Evolutionary conservation across 352 stramenopile species (phyloP), one percentile per base, ranked within the genome.

Genomic region (Phytophthora meadii): DNA sequence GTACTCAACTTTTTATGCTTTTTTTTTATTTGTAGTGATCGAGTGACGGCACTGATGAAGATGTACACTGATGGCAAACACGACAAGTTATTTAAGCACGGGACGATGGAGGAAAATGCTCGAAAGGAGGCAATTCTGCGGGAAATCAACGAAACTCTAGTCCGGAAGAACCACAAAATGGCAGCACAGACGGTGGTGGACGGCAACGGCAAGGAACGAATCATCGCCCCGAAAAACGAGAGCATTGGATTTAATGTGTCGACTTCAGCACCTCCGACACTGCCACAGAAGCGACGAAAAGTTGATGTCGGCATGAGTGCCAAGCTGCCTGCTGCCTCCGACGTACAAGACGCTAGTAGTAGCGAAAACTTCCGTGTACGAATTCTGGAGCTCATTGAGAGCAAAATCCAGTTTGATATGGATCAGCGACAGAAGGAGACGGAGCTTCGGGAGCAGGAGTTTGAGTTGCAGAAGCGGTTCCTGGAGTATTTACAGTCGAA

Each of bases 41-140:
- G 87, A 25, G 82, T 90, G 55, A 90, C 84, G 25, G 80, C 82
- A 40, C 68, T 94, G 12, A 82, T 94, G 70, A 91, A 93, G 40
- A 78, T 92, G 73, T 92, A 89, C 37, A 76, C 81, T 11, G 84
- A 91, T 53, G 83, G 78, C 60, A 92, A 93, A 66, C 77, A 88
- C 70, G 82, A 94, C 51, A 93, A 92, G 70, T 74, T 94, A 62
- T 93, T 90, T 79, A 92, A 92, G 62, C 79, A 92, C 57, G 82
- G 85, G 8, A 79, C 76, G 2, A 77, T 80, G 46, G 83, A 92
- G 34, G 83, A 94, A 25, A 91, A 91, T 48, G 57, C 70, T 19
- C 78, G 75, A 25, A 94, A 94, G 52, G 83, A 91, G 54, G 36
- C 61, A 8, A 87, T 94, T 56, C 34, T 94, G 64, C 62, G 81